Conservation (phyloP, 176 grass and related monocot species). For the Bromus sterilis region DNA sequence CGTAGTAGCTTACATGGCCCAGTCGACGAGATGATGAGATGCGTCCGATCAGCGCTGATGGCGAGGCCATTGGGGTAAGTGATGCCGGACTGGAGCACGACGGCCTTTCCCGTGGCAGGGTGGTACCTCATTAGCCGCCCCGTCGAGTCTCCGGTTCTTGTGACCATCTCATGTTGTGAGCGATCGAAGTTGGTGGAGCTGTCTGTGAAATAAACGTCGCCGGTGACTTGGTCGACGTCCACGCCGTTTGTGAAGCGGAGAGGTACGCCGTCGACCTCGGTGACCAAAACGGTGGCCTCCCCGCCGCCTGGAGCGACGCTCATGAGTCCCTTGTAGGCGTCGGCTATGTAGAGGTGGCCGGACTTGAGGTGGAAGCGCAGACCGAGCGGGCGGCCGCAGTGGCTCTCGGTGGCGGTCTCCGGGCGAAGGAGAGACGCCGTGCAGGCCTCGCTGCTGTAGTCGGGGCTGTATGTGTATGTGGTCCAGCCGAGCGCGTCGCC, state of each 20-base stretch:
- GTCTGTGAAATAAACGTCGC: not conserved
- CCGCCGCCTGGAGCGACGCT: not conserved
- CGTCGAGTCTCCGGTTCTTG: not conserved
- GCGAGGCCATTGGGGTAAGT: not conserved
- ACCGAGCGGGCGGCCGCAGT: not conserved
- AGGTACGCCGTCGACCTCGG: not conserved
- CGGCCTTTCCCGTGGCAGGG: not conserved
- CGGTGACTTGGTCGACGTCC: not conserved
- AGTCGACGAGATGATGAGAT: not conserved
- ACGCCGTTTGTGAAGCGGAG: not conserved
- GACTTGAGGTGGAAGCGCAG: not conserved
- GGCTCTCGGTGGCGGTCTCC: not conserved
- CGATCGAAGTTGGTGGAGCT: not conserved
- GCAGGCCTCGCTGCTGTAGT: not conserved
- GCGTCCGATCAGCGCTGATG: not conserved
- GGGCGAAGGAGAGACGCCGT: not conserved
- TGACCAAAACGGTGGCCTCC: not conserved
- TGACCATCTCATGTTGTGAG: not conserved
- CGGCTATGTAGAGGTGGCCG: not conserved
- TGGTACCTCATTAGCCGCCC: not conserved
- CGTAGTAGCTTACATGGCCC: not conserved
- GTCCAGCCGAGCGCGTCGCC: not conserved
- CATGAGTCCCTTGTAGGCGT: constrained; percentile 1
- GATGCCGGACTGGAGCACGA: not conserved
- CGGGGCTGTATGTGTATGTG: not conserved